Conservation (phyloP, 2,329 filamentous ascomycete species). For the Talaromyces amestolkiae region DNA sequence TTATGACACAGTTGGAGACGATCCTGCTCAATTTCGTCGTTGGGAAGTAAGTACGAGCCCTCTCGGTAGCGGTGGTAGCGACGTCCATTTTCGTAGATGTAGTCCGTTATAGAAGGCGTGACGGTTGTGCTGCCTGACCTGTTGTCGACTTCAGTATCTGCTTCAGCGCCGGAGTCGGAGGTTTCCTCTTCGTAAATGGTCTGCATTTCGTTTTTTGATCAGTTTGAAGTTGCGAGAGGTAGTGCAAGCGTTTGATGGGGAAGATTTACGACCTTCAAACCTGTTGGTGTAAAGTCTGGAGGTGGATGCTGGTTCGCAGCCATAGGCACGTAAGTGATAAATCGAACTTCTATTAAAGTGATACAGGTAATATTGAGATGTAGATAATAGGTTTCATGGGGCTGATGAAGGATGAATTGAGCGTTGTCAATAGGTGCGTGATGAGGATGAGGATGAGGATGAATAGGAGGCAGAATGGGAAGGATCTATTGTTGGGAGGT, state of each 20-base stretch:
- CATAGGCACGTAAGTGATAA: background rate
- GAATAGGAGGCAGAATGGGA: background rate
- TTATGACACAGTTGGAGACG: constrained; percentile 30
- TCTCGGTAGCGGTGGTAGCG: constrained; percentile 34
- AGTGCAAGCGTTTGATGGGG: background rate
- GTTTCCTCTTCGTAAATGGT: constrained; percentile 2
- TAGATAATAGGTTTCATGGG: background rate
- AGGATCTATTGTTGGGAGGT: background rate
- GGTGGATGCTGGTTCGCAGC: background rate
- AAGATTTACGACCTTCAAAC: background rate
- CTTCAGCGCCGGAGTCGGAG: background rate
- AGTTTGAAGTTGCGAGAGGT: background rate
- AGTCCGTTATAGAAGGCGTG: constrained; percentile 19
- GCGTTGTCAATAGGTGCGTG: background rate
- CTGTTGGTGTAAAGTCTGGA: background rate
- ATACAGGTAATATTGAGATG: background rate
- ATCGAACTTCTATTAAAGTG: background rate
- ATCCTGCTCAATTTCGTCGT: constrained; percentile 35
- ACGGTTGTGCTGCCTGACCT: background rate
- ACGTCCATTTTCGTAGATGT: constrained; percentile 41
- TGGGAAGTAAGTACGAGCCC: constrained; percentile 29
- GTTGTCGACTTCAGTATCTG: constrained; percentile 2
- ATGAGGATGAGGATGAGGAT: background rate
- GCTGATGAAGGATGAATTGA: background rate
- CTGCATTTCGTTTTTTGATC: background rate